Conservation (phyloP, 2,329 filamentous ascomycete genomes). For the Aureobasidium sp. region DNA sequence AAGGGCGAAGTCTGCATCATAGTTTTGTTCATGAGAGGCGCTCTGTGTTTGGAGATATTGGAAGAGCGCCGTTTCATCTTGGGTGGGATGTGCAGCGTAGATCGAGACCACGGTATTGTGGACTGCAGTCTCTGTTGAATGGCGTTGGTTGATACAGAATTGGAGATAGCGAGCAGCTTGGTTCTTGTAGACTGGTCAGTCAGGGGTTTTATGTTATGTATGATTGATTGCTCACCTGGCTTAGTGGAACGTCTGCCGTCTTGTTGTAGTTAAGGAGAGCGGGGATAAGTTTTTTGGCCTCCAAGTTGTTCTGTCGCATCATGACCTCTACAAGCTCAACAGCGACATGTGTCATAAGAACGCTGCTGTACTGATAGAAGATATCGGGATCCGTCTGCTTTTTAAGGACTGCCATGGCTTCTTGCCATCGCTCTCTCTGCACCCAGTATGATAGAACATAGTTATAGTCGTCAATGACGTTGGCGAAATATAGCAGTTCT, state of each 20-base stretch:
- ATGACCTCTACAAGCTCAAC: slow-evolving; percentile 87
- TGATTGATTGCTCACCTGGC: slow-evolving; percentile 14
- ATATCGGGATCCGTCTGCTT: slow-evolving; percentile 86
- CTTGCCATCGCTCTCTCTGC: slow-evolving; percentile 83
- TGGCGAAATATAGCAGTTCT: slow-evolving; percentile 86
- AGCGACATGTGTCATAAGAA: slow-evolving; percentile 85
- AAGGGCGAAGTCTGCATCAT: slow-evolving; percentile 92
- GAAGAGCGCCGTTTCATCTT: slow-evolving; percentile 76
- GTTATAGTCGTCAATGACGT: slow-evolving; percentile 79
- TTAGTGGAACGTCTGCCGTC: slow-evolving; percentile 55
- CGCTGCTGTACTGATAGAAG: slow-evolving; percentile 93
- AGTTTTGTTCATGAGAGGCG: slow-evolving; percentile 61
- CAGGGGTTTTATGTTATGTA: neutral
- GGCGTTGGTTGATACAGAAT: slow-evolving; percentile 80
- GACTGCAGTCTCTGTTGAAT: slow-evolving; percentile 73
- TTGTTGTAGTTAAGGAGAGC: slow-evolving; percentile 91
- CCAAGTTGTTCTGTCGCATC: slow-evolving; percentile 80
- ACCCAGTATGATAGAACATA: slow-evolving; percentile 97
- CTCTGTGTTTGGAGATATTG: slow-evolving; percentile 87
- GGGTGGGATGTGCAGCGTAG: slow-evolving; percentile 76
- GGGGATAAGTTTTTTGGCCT: slow-evolving; percentile 81
- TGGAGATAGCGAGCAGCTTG: slow-evolving; percentile 91
- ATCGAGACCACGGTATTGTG: slow-evolving; percentile 97
- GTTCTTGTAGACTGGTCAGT: slow-evolving; percentile 42
- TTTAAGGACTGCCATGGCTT: slow-evolving; percentile 80